Base-by-base conservation (phyloP, 2,329 filamentous ascomycete genomes). In the Fusarium piperis region DNA sequence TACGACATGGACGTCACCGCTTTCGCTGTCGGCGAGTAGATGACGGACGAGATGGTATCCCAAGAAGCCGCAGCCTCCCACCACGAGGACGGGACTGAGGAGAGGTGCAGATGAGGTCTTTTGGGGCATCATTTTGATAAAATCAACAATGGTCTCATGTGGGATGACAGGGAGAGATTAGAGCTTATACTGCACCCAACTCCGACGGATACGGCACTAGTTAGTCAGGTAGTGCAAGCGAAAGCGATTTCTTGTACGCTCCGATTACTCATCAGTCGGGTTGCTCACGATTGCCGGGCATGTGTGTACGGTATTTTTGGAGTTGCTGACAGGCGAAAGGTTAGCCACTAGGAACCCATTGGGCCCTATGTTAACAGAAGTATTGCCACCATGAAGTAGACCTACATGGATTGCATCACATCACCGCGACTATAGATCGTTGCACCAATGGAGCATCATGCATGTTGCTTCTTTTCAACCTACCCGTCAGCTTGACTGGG, bases 11-110 rank as follows among this genome's bases (percentile, higher is more conserved):
- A 82, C 72, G 0, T 68, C 15, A 4, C 66, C 70, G 26, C 67
- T 72, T 10, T 67, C 68, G 2, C 57, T 23, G 23, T 79, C 76
- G 4, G 67, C 20, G 2, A 78, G 58, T 1, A 81, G 74, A 3
- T 75, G 65, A 1, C 64, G 33, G 18, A 82, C 80, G 3, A 81
- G 67, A 59, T 80, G 74, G 36, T 74, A 79, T 3, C 80, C 79
- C 1, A 82, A 44, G 28, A 79, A 82, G 12, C 80, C 79, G 41
- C 78, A 79, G 33, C 80, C 80, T 59, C 80, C 80, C 2, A 77
- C 71, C 9, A 81, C 74, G 6, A 72, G 51, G 6, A 41, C 55
- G 23, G 12, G 23, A 3, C 30, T 26, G 16, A 70, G 18, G 2
- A 56, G 15, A 10, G 64, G 38, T 23, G n/a, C 9, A 3, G 53